Evolutionary conservation across 176 grass and related monocot species (phyloP), one percentile per base, ranked within the genome.

Genomic region (Zoysia japonica): DNA sequence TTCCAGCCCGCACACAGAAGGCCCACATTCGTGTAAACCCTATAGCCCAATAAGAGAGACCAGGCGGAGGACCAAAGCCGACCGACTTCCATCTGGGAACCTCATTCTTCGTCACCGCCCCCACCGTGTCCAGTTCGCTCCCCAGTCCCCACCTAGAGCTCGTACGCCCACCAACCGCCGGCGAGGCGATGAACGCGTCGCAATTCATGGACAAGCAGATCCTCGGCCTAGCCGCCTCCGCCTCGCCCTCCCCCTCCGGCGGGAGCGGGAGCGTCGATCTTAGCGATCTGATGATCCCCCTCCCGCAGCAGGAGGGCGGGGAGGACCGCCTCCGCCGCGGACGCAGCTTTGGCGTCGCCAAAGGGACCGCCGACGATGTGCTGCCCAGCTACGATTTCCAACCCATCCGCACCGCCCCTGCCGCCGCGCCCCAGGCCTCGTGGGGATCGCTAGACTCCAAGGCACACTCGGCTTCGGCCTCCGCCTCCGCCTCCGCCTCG

Each of bases 301-400:
- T 56, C n/a, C 88, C 88, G 2, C 82, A 83, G 28, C 28, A 28
- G 80, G 91, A 91, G 80, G 86, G 84, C 51, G 5, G 16, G 70
- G 72, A 85, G 65, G 87, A 85, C 44, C 60, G 81, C 40, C 91
- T 79, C 42, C 77, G 67, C 14, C 81, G 85, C 74, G 68, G 84
- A 35, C 61, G 61, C 47, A 43, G 61, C 74, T 40, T 17, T 17
- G 76, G 38, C 61, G 67, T 82, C 76, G 52, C 78, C 49, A 86
- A 77, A 60, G 71, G 77, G 11, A 78, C 71, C 42, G 68, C 83
- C 36, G 86, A 81, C 11, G 85, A 90, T 51, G 67, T 91, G 76
- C 61, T 94, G 17, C 86, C 88, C 17, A 91, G 80, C 88, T 94
- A 94, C 57, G 92, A 94, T 17, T 94, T 91, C 65, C 92, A 94